Base-by-base conservation (phyloP, 2,329 filamentous ascomycete genomes). In the Xenosphaeropsis pyriputrescens region DNA sequence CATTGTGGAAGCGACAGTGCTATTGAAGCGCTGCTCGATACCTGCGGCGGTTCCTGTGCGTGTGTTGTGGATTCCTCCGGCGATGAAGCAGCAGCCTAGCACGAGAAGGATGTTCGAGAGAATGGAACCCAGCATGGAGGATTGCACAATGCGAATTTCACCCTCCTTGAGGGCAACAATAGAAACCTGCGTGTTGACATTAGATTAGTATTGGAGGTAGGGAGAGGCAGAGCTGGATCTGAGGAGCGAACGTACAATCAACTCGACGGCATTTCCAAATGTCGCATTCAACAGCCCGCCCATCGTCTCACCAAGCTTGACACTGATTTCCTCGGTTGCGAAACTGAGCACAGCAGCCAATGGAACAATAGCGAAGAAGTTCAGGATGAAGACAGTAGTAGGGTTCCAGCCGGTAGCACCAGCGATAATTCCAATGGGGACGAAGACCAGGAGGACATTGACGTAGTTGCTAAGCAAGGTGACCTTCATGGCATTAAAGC, bases 101-200 rank as follows among this genome's bases (percentile, higher is more conserved):
- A 86, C 89, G 16, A 96, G 74, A 6, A 96, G 70, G 46, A 95
- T 79, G 59, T 96, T 96, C 46, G 89, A 95, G 30, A 96, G 68
- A 49, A 96, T 93, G 52, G 84, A 93, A 35, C 91, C 89, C 26
- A 96, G 76, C 88, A 96, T 96, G 45, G 85, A 93, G 15, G 89
- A 82, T 62, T 96, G 91, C n/a, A 96, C 89, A 46, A 96, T 88
- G 50, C 89, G 79, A 54, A 95, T 93, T 61, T 96, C 82, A 45
- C 77, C 75, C 49, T 91, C 76, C 47, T 68, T 75, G 34, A 98
- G 70, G 14, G 91, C 91, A 45, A 96, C 81, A 49, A 96, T 89
- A 57, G 85, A 93, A 55, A 93, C 84, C 83, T 89, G 53, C 7
- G 6, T 29, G 14, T 19, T 16, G 30, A 18, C n/a, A n/a, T n/a